Conservation (phyloP, 1,284 basidiomycete genomes). For the Apiotrichum laibachii region DNA sequence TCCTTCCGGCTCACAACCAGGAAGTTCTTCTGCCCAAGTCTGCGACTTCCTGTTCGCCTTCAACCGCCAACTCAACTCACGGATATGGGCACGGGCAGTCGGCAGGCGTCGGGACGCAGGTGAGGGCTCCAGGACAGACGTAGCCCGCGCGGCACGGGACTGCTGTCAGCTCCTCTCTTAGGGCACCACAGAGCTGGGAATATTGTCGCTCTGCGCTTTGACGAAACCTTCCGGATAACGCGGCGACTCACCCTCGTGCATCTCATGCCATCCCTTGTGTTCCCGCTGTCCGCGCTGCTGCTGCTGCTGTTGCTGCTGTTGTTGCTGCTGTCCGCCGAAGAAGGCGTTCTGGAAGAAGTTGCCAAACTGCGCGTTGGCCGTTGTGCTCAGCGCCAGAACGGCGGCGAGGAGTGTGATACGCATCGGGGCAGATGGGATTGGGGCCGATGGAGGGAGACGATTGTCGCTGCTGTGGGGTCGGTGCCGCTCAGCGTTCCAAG, state of each 20-base stretch:
- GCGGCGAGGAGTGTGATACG: slow-evolving; percentile 7
- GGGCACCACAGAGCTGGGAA: background rate
- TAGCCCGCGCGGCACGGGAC: slow-evolving; percentile 48
- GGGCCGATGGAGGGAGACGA: no score
- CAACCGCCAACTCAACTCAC: slow-evolving; percentile 24
- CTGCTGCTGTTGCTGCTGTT: slow-evolving; percentile 26
- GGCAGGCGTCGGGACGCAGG: slow-evolving; percentile 48
- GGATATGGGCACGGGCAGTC: slow-evolving; percentile 50
- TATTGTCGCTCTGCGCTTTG: background rate
- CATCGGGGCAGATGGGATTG: background rate
- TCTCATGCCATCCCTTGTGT: slow-evolving; percentile 42
- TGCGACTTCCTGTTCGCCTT: background rate
- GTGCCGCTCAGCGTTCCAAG: no score
- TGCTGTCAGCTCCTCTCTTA: slow-evolving; percentile 7
- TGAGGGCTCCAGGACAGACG: slow-evolving; percentile 42
- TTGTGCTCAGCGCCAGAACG: slow-evolving; percentile 14
- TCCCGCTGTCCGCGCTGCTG: slow-evolving; percentile 26
- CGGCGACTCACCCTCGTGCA: slow-evolving; percentile 32
- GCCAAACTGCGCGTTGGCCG: slow-evolving; percentile 39
- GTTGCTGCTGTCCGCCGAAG: slow-evolving; percentile 26
- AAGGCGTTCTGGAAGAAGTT: slow-evolving; percentile 46
- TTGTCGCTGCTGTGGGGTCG: no score
- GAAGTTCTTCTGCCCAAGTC: no score
- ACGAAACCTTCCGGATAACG: background rate
- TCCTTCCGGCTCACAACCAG: no score